These are phyloP conservation scores for Phytophthora boehmeriae DNA, from an alignment of 352 stramenopile species.

Conservation along the genomic window DNA sequence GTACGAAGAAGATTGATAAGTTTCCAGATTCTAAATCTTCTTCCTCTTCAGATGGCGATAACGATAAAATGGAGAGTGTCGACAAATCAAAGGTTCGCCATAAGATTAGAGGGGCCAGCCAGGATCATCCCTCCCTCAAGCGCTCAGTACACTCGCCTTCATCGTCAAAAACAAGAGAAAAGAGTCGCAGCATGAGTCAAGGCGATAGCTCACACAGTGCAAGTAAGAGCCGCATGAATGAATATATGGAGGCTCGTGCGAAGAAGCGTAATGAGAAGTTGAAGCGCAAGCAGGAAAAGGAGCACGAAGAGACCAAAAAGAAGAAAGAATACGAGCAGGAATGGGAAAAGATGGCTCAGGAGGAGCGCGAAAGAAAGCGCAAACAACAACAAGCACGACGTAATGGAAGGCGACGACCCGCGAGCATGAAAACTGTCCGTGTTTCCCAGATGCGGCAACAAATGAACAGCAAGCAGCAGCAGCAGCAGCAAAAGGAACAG, in stretches of 20 bases:
- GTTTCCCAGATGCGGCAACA: constrained; percentile 88
- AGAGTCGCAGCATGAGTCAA: constrained; percentile 44
- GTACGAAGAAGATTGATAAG: constrained; percentile 20
- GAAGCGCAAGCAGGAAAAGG: constrained; percentile 74
- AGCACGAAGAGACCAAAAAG: constrained; percentile 75
- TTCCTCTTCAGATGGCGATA: constrained; percentile 25
- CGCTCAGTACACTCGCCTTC: constrained; percentile 41
- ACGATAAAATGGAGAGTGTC: constrained; percentile 14
- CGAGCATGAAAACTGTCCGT: constrained; percentile 83
- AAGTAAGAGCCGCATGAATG: constrained; percentile 86
- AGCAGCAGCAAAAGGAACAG: constrained; percentile 55
- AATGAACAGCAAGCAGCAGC: constrained; percentile 72
- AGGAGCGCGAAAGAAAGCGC: constrained; percentile 81
- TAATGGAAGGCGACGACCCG: constrained; percentile 66
- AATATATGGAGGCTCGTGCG: constrained; percentile 87
- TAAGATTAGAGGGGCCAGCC: constrained; percentile 32
- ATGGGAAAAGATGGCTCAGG: constrained; percentile 89
- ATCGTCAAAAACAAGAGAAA: constrained; percentile 45
- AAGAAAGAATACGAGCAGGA: constrained; percentile 89
- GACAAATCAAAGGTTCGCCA: constrained; percentile 30
- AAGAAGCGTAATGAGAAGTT: constrained; percentile 82
- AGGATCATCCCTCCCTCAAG: constrained; percentile 20
- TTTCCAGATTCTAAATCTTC: constrained; percentile 31
- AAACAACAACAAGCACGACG: constrained; percentile 81
- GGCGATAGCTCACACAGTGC: constrained; percentile 34